Conservation (phyloP, 768 basidiomycete species). For the Pleurotus pulmonarius region DNA sequence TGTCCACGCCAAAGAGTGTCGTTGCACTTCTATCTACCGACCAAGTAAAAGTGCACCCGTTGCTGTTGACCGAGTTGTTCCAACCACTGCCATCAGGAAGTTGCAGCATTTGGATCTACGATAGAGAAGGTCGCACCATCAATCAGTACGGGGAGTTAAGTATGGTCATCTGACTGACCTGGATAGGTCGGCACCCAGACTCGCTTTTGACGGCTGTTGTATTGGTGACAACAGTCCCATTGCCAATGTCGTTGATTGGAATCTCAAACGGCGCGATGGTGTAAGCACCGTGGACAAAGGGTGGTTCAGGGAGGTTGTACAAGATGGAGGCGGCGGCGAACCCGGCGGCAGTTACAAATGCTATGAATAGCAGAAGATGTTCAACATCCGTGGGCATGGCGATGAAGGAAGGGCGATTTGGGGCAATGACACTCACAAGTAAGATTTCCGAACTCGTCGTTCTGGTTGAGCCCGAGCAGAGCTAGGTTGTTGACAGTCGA, state of each 20-base stretch:
- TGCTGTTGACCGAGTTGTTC: constrained; percentile 37
- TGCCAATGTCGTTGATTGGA: constrained; percentile 29
- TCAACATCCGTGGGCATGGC: neutral
- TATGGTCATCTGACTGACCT: constrained; percentile 18
- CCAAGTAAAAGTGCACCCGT: constrained; percentile 38
- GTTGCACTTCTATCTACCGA: constrained; percentile 32
- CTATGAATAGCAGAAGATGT: constrained; percentile 19
- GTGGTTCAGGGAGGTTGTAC: constrained; percentile 40
- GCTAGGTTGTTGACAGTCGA: constrained; percentile 31
- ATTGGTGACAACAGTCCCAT: constrained; percentile 47
- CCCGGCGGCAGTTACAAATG: constrained; percentile 51
- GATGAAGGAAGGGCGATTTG: neutral
- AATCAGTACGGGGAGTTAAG: no score
- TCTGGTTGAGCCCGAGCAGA: constrained; percentile 42
- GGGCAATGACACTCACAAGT: constrained; percentile 29
- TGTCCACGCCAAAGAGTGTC: constrained; percentile 37
- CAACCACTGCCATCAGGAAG: constrained; percentile 29
- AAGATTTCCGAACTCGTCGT: constrained; percentile 41
- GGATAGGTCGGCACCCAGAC: constrained; percentile 36
- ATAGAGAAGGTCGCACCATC: no score
- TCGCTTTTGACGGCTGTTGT: constrained; percentile 44
- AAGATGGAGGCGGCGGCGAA: constrained; percentile 47
- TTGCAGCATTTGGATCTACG: constrained; percentile 24
- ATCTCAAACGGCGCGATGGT: constrained; percentile 45
- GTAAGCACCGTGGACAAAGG: constrained; percentile 42